These are phyloP conservation scores for Arabidopsis thaliana DNA, from an alignment of 345 rosid species.

Conservation along the genomic window TAIR10.1 NC_003070.9:526001-526500, in stretches of 20 bases:
- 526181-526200: slow-evolving; percentile 92
- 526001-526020: slow-evolving; percentile 66
- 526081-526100: slow-evolving; percentile 97
- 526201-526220: slow-evolving; percentile 86
- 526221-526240: slow-evolving; percentile 84
- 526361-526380: slow-evolving; percentile 70
- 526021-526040: slow-evolving; percentile 78
- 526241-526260: slow-evolving; percentile 77
- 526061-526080: slow-evolving; percentile 83
- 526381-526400: slow-evolving; percentile 81
- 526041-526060: slow-evolving; percentile 76
- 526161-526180: slow-evolving; percentile 75
- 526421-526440: slow-evolving; percentile 1
- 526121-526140: slow-evolving; percentile 91
- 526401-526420: slow-evolving; percentile 63
- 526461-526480: slow-evolving; percentile 32
- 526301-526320: slow-evolving; percentile 77
- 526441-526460: slow-evolving; percentile 48
- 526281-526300: slow-evolving; percentile 74
- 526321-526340: slow-evolving; percentile 82
- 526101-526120: slow-evolving; percentile 95
- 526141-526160: slow-evolving; percentile 89
- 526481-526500: slow-evolving; percentile 35
- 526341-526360: slow-evolving; percentile 71
- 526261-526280: slow-evolving; percentile 92